Evolutionary conservation across 805 yeast genomes (phyloP).

Genomic region (Yarrowia divulgata): DNA sequence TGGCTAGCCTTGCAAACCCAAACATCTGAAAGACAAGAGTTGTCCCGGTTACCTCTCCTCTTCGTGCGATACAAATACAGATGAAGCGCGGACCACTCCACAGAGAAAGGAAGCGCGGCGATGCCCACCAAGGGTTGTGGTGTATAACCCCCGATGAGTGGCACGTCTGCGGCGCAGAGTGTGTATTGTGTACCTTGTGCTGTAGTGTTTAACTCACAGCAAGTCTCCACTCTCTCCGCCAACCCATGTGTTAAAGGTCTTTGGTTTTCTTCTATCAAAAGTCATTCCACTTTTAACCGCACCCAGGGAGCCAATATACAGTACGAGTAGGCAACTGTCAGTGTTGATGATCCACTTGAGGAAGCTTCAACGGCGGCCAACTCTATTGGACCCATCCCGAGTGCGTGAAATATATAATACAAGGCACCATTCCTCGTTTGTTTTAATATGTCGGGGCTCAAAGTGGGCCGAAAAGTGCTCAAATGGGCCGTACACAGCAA

Average conservation of each 20-base stretch:
- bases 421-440: background rate
- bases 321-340: no score
- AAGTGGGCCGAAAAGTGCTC: background rate
- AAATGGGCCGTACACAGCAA: background rate
- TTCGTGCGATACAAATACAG: background rate
- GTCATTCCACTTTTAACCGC: conserved; percentile 19
- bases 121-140: conserved; percentile 3
- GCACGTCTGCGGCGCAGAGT: conserved; percentile 4
- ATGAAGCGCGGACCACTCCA: conserved; percentile 2
- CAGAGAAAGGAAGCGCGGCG: background rate
- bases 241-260: conserved; percentile 9
- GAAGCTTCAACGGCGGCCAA: conserved; percentile 30
- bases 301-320: background rate
- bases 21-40: background rate
- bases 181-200: background rate
- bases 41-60: conserved; percentile 10
- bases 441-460: background rate
- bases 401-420: conserved; percentile 15
- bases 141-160: conserved; percentile 16
- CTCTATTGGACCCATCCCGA: background rate
- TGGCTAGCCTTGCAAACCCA: conserved; percentile 10
- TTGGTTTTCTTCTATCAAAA: background rate
- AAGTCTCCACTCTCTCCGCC: conserved; percentile 13
- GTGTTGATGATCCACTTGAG: background rate
- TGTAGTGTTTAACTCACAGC: conserved; percentile 10